Conservation (phyloP, 345 rosid genomes). For the Salix viminalis region DNA sequence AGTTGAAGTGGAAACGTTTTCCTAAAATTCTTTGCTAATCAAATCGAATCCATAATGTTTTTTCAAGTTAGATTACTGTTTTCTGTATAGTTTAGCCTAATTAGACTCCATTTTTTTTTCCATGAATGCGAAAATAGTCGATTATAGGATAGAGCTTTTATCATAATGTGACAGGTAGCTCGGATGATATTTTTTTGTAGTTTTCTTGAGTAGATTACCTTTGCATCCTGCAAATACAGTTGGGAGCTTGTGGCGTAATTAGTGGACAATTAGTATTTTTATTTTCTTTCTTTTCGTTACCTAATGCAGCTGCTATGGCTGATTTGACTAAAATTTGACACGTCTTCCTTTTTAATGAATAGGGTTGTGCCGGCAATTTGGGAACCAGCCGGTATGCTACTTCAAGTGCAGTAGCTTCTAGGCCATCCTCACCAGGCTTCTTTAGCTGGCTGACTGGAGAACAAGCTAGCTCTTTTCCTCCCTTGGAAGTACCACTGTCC, state of each 20-base stretch:
- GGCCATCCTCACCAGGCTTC: slow-evolving; percentile 41
- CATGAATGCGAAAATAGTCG: not conserved
- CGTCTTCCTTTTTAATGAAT: not conserved
- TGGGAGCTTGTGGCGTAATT: not conserved
- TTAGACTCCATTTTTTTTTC: not conserved
- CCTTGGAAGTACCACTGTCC: slow-evolving; percentile 51
- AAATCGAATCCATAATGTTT: not conserved
- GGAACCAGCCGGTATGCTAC: slow-evolving; percentile 47
- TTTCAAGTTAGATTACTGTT: not conserved
- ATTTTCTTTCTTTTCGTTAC: not conserved
- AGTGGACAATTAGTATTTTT: not conserved
- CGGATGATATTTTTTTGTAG: not conserved
- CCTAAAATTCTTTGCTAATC: not conserved
- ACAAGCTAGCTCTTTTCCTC: slow-evolving; percentile 38
- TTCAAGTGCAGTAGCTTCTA: slow-evolving; percentile 48
- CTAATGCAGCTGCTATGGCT: not conserved
- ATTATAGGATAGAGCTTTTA: not conserved
- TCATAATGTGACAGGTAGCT: not conserved
- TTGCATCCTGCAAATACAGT: not conserved
- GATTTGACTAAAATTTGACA: not conserved
- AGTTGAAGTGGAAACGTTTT: not conserved
- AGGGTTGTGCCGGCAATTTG: slow-evolving; percentile 49
- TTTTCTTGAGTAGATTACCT: not conserved
- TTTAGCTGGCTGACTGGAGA: slow-evolving; percentile 70
- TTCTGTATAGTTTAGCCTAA: not conserved